Evolutionary conservation across 345 rosid species (phyloP), one percentile per base, ranked within the genome.

Genomic region (Microcos paniculata): DNA sequence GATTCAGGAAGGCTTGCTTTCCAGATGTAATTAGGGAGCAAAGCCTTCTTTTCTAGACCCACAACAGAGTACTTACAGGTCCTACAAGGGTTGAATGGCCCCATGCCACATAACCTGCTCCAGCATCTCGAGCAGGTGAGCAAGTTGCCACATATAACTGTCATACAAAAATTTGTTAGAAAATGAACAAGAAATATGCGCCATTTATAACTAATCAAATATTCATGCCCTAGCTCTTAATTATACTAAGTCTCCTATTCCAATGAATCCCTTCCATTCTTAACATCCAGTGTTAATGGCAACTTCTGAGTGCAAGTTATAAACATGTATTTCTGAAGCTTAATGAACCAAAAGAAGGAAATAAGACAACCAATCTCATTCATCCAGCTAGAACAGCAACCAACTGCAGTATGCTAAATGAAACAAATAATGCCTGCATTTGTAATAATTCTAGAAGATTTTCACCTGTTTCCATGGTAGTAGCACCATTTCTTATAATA

Each of bases 11-110:
- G 1, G 14, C 6, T 43, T 8, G 21, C 33, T 56, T 31, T 18
- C 59, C 26, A 26, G 1, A 40, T 45, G 24, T 65, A 40, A 38
- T 46, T 48, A 28, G 35, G 26, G 33, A 51, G 15, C 23, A 18
- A 18, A 73, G 18, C 56, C 64, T 45, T 0, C 0, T 40, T 49
- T 45, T 9, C 43, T 35, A 14, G 9, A 67, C 19, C 14, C 64
- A 45, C 15, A 18, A 71, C 26, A 55, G 45, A 58, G 8, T 31
- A 84, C 97, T 90, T 77, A 91, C 94, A 4, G 94, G 97, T 84
- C 94, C 99, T 23, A 93, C 86, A 49, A 93, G 92, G 62, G 97
- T 93, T 56, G 99, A 96, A 80, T 96, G 99, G 13, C 99, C 99
- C 99, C 99, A 96, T 51, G 98, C 95, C 66, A 92, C 88, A 79